A percentile compares a stretch with the other conserved stretches of the same genome.
phyloP scores from a whole-genome alignment of 805 yeast species.

The Vanderwaltozyma polyspora region DNA sequence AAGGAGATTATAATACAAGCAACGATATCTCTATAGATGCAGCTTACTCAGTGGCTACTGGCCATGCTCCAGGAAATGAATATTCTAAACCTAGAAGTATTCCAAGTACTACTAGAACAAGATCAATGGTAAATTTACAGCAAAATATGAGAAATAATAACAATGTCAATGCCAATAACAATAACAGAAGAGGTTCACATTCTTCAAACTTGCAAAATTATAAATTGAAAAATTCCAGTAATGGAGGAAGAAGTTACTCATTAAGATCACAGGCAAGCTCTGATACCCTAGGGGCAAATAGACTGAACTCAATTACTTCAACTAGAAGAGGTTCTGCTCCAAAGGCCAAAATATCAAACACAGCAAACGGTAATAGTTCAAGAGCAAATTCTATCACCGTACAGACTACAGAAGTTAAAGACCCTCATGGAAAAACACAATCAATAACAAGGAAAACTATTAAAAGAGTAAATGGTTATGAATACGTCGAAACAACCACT shows the following conservation, averaged over 20 bases:
- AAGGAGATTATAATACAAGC: constrained; percentile 12
- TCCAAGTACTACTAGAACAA: not conserved
- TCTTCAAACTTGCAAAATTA: not conserved
- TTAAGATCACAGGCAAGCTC: constrained; percentile 12
- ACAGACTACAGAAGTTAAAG: constrained; percentile 41
- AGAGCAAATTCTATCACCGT: constrained; percentile 30
- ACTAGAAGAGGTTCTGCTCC: constrained; percentile 1
- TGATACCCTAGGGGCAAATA: constrained; percentile 3
- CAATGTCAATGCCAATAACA: not conserved
- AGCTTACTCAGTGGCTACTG: no score
- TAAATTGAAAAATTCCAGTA: not conserved
- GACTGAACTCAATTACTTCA: constrained; percentile 19
- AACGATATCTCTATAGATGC: not conserved
- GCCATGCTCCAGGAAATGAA: no score
- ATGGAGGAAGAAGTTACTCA: constrained; percentile 8
- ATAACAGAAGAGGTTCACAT: constrained; percentile 1
- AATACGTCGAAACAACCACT: constrained; percentile 38
- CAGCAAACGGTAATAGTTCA: constrained; percentile 5
- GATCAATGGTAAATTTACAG: constrained; percentile 1
- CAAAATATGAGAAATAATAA: not conserved
- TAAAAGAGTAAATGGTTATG: constrained; percentile 37
- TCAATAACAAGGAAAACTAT: constrained; percentile 46
- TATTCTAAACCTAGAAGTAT: not conserved
- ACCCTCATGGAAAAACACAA: constrained; percentile 40
- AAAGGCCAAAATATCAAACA: not conserved